These are phyloP conservation scores for Drosera spatulata DNA, from an alignment of 179 eudicot genomes.

Conservation along the genomic window DNA sequence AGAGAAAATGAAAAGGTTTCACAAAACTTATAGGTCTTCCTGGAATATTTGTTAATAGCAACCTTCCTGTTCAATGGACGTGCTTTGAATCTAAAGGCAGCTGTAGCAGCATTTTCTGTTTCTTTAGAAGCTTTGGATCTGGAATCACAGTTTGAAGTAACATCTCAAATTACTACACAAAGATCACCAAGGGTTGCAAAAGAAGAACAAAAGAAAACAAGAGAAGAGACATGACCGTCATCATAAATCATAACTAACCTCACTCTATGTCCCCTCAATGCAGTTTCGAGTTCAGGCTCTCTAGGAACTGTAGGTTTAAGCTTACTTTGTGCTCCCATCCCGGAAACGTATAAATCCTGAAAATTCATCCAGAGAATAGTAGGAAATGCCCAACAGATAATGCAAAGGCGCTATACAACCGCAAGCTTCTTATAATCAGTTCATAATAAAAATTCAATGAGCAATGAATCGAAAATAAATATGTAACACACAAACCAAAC, in stretches of 20 bases:
- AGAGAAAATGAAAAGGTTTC: neutral
- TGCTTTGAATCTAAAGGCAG: constrained; percentile 55
- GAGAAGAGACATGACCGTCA: neutral
- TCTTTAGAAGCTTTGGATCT: constrained; percentile 41
- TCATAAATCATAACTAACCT: constrained; percentile 29
- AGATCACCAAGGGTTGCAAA: neutral
- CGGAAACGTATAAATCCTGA: constrained; percentile 38
- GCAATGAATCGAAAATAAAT: neutral
- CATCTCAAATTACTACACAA: neutral
- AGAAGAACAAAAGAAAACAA: neutral
- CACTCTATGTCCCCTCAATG: constrained; percentile 59
- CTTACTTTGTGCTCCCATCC: constrained; percentile 20
- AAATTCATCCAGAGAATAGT: constrained; percentile 7
- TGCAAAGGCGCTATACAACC: neutral
- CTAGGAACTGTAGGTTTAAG: constrained; percentile 66
- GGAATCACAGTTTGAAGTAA: constrained; percentile 7
- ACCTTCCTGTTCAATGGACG: constrained; percentile 85
- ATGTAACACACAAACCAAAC: no score
- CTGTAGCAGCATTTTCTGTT: constrained; percentile 27
- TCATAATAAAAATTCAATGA: neutral
- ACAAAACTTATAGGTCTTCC: neutral
- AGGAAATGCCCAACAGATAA: neutral
- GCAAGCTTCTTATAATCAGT: neutral
- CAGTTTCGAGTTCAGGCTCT: constrained; percentile 79
- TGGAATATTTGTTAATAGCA: neutral